Base-by-base conservation (phyloP, 2,329 filamentous ascomycete genomes). In the Eutypa lata region DNA sequence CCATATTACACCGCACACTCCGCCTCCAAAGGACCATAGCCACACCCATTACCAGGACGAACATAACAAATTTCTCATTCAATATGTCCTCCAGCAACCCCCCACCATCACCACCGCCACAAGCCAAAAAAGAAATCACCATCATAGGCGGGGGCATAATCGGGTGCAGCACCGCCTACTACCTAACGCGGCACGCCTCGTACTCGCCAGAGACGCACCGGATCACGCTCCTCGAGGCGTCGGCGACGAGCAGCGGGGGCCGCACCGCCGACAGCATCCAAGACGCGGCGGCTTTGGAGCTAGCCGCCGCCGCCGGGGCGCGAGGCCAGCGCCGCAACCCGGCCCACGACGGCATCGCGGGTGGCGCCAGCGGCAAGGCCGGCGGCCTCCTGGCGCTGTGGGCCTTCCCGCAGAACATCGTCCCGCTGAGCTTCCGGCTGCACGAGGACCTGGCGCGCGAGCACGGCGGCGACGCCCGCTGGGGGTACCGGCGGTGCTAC, bases 291-390 rank as follows among this genome's bases (percentile, higher is more conserved):
- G 62, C 62, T 7, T 61, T 70, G 35, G 61, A 60, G 33, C 64
- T 66, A 49, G 61, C 61, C 18, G 50, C 57, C 61, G 13, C 58
- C 55, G 3, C 60, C 22, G 7, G 13, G 16, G 11, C 5, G 21
- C 13, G 22, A 16, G 11, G 13, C 13, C 22, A 22, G 22, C 21
- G 10, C 21, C 16, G 22, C 22, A 68, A 69, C 58, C 62, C 65
- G n/a, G 62, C 68, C 10, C 68, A 71, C 56, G 65, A 68, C 11
- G 68, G 68, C 51, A 88, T 91, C 61, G 89, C 88, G 3, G 85
- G 87, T 26, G 89, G 87, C 21, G 88, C 89, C 22, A 90, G 86
- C 40, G 89, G 89, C 26, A 91, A 91, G 72, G 89, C 89, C 1
- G 89, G 88, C 8, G 89, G 89, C 4, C 72, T 91, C 8, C 76